Evolutionary conservation across 192 early-diverging fungal species (phyloP).

Genomic region (Podila clonocystis): DNA sequence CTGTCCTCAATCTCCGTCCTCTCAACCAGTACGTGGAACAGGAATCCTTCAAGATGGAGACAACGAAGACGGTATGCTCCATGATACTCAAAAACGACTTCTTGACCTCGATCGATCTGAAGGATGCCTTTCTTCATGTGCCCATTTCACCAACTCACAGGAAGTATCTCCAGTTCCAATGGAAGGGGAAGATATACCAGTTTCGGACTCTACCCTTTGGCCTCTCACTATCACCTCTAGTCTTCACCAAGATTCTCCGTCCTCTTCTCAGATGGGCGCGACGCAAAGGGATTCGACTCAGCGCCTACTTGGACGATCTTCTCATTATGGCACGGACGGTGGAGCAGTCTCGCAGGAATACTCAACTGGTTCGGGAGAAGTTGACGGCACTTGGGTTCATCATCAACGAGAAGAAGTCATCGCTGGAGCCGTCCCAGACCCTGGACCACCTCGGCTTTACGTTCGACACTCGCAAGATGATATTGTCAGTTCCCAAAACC

Average conservation of each 20-base stretch:
- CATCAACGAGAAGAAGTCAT: conserved; percentile 31
- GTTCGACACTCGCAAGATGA: conserved; percentile 36
- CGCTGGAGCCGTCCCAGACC: conserved; percentile 18
- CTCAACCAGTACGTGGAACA: conserved; percentile 10
- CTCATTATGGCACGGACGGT: not conserved
- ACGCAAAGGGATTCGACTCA: conserved; percentile 23
- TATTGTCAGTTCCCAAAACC: conserved; percentile 12
- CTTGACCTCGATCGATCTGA: conserved; percentile 23
- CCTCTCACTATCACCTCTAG: conserved; percentile 15
- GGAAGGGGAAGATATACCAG: conserved; percentile 17
- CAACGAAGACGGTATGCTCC: conserved; percentile 7
- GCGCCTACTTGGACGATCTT: conserved; percentile 43
- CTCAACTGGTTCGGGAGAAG: conserved; percentile 1
- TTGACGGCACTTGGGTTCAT: conserved; percentile 14
- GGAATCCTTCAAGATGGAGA: conserved; percentile 18
- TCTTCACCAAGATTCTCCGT: conserved; percentile 34
- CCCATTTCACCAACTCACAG: conserved; percentile 3
- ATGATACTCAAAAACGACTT: conserved; percentile 2
- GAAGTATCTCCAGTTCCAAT: conserved; percentile 28
- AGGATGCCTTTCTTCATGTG: conserved; percentile 46
- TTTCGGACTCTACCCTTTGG: conserved; percentile 8
- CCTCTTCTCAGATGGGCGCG: conserved; percentile 35
- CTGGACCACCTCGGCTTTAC: conserved; percentile 43
- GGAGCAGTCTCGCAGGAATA: conserved; percentile 1
- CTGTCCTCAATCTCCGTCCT: conserved; percentile 9